Base-by-base conservation (phyloP, 1,139 yeast genomes). In the Geotrichum aggregatum region DNA sequence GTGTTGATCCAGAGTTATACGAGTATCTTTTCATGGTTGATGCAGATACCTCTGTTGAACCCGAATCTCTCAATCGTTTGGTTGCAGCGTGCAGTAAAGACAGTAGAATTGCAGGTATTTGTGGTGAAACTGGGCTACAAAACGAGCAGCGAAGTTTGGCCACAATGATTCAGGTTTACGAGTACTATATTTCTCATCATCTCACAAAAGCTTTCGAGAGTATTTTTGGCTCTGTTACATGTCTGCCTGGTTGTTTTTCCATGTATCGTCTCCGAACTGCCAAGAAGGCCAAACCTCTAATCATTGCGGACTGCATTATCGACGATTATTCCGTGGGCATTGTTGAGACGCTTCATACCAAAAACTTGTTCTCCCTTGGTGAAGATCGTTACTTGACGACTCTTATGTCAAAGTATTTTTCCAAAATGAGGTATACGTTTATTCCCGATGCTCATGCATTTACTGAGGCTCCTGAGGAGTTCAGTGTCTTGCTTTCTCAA, bases 101-200 rank as follows among this genome's bases (percentile, higher is more conserved):
- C 51, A 65, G 66, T 30, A 64, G 66, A 39, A 62, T 72, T 33
- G 73, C 69, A 48, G 76, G 75, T 2, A 61, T 72, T 10, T 73
- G 76, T 54, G 76, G 76, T 44, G 76, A 72, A 54, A 72, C 76
- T 1, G 71, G 70, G 40, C 58, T 72, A 34, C 68, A 71, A 18
- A 72, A 72, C 52, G 69, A 74, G 11, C 66, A 69, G 42, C 62
- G 65, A 22, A 67, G 73, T 26, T 63, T 72, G 52, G 65, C 69
- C 44, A 72, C 76, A 1, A 72, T 72, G 76, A 68, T 72, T 53
- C 76, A 72, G 56, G 76, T 72, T 8, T 72, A 71, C 58, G 76
- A 72, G 56, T 72, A 72, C 63, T 72, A 69, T 57, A 72, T 72
- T 60, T 71, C 75, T 21, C 76, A 72, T 58, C 70, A 72, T 53